A percentile compares a stretch with the other conserved stretches of the same genome.
phyloP scores from a whole-genome alignment of 805 yeast genomes.

The Saturnispora besseyi region DNA sequence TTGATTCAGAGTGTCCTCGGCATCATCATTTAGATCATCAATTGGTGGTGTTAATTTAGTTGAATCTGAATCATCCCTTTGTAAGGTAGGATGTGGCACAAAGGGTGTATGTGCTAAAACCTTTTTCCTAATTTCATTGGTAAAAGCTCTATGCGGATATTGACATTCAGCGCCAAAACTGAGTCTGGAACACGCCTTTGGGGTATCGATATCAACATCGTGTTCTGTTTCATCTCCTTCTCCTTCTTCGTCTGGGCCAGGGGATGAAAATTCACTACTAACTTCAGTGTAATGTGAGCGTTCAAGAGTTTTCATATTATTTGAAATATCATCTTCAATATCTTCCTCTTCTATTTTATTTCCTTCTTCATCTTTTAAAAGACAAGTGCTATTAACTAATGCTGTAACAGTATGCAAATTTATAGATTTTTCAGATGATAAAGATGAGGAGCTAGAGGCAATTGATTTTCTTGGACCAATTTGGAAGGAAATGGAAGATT shows the following conservation, averaged over 20 bases:
- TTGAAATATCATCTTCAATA: not conserved
- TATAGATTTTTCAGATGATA: conserved; percentile 4
- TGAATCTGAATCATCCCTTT: not conserved
- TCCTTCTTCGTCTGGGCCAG: not conserved
- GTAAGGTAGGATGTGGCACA: conserved; percentile 1
- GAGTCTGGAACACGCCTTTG: conserved; percentile 1
- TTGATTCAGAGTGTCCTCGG: conserved; percentile 17
- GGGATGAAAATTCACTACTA: too few species aligned
- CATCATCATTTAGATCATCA: not conserved
- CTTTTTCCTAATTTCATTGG: conserved; percentile 7
- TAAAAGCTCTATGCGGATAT: not conserved
- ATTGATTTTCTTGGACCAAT: conserved; percentile 13
- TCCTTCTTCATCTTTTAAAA: conserved; percentile 7
- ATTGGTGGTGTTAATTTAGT: not conserved
- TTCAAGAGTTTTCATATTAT: not conserved
- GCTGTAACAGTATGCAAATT: conserved; percentile 1
- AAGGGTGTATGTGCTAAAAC: conserved; percentile 15
- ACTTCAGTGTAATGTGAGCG: too few species aligned
- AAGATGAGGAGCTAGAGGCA: conserved; percentile 13
- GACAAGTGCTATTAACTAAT: not conserved
- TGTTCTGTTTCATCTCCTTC: conserved; percentile 13
- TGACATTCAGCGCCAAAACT: conserved; percentile 3
- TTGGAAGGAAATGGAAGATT: conserved; percentile 24
- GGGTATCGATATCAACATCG: conserved; percentile 15
- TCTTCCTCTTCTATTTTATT: conserved; percentile 3